Evolutionary conservation across 2,329 filamentous ascomycete species (phyloP).

Genomic region (Cladosporium velox): DNA sequence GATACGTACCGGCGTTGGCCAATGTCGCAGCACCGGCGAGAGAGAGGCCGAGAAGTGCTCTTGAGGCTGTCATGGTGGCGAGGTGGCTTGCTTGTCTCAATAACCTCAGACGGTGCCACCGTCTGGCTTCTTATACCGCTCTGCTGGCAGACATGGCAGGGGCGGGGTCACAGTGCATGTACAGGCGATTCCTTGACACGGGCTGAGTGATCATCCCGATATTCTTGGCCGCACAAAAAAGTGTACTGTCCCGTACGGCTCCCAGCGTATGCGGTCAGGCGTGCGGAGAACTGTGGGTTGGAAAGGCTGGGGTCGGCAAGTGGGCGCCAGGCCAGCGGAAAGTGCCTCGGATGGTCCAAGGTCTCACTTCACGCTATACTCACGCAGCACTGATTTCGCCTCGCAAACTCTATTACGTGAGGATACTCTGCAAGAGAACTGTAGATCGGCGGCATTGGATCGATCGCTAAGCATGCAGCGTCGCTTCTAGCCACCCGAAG

Average conservation of each 20-base stretch:
- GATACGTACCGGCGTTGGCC: constrained; percentile 10
- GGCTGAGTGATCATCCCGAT: constrained; percentile 12
- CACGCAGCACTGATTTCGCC: not conserved
- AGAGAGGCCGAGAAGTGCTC: constrained; percentile 15
- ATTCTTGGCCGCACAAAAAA: constrained; percentile 13
- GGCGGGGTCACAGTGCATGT: constrained; percentile 12
- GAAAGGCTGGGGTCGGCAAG: constrained; percentile 6
- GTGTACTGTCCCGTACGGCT: not conserved
- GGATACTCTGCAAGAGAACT: not conserved
- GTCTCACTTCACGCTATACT: not conserved
- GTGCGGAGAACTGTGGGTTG: constrained; percentile 13
- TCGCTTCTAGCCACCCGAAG: not conserved
- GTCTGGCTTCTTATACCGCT: constrained; percentile 14
- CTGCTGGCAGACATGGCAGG: not conserved
- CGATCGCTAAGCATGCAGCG: not conserved
- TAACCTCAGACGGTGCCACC: not conserved
- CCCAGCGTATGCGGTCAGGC: not conserved
- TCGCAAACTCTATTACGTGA: constrained; percentile 1
- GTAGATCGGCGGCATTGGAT: not conserved
- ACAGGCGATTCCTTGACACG: constrained; percentile 14
- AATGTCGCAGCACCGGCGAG: constrained; percentile 14
- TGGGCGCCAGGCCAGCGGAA: not conserved
- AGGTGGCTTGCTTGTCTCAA: constrained; percentile 3
- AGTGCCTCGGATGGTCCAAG: not conserved
- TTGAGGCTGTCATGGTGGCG: constrained; percentile 8